These are phyloP conservation scores for Ophiostoma piceae DNA, from an alignment of 2,329 filamentous ascomycete species.

Conservation along the genomic window DNA sequence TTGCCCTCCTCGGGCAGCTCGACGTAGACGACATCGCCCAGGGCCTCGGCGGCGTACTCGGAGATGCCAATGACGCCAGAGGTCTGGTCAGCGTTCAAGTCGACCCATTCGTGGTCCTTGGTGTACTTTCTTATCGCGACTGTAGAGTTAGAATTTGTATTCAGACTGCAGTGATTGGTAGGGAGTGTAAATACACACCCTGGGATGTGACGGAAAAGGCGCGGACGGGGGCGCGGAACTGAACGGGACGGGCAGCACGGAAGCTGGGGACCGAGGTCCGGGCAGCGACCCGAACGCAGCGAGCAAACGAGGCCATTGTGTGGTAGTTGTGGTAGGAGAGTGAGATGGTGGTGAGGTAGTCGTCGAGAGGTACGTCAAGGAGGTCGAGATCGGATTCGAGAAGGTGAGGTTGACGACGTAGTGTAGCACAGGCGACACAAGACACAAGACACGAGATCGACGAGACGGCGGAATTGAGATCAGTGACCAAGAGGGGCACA, in stretches of 20 bases:
- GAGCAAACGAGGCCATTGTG: constrained; percentile 56
- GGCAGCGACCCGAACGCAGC: constrained; percentile 46
- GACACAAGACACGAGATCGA: constrained; percentile 12
- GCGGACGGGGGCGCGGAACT: constrained; percentile 40
- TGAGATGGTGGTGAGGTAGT: neutral
- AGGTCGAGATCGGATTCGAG: neutral
- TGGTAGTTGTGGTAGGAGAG: neutral
- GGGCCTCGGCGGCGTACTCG: constrained; percentile 80
- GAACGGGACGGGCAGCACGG: constrained; percentile 30
- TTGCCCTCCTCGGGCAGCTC: constrained; percentile 74
- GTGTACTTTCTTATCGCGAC: constrained; percentile 78
- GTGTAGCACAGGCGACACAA: neutral
- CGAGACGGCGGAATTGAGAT: neutral
- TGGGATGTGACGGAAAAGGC: constrained; percentile 44
- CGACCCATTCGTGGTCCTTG: constrained; percentile 97
- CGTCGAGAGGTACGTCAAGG: too few species aligned
- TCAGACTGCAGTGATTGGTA: too few species aligned
- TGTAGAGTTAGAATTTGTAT: neutral
- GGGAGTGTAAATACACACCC: constrained; percentile 31
- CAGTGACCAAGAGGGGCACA: constrained; percentile 5
- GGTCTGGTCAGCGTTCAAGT: constrained; percentile 75
- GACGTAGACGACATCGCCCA: constrained; percentile 95
- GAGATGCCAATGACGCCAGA: constrained; percentile 81
- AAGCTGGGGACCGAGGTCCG: constrained; percentile 42
- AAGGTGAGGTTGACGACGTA: neutral